Percentiles rank a stretch among this genome's conserved stretches.
phyloP scores from a whole-genome alignment of 1,284 basidiomycete genomes.

The Macrocybe sp. region DNA sequence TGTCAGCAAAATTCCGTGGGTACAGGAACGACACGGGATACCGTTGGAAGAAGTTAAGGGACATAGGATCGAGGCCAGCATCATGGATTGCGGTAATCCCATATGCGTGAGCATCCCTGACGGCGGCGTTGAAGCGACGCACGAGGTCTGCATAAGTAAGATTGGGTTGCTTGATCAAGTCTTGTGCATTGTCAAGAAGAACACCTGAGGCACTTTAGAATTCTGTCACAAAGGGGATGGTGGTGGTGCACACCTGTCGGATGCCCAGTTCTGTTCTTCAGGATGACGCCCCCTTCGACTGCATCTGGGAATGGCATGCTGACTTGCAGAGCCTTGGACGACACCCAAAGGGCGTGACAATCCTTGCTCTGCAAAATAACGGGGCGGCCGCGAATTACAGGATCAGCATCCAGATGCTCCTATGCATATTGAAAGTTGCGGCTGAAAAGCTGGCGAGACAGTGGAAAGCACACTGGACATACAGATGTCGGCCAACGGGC shows the following conservation, averaged over 20 bases:
- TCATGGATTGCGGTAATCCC: conserved; percentile 85
- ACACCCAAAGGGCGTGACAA: conserved; percentile 88
- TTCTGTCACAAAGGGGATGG: neutral
- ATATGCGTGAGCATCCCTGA: conserved; percentile 60
- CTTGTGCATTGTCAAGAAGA: conserved; percentile 70
- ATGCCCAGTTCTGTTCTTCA: conserved; percentile 62
- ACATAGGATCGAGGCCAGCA: conserved; percentile 66
- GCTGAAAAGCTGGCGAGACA: neutral
- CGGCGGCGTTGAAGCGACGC: conserved; percentile 58
- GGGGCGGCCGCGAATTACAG: conserved; percentile 59
- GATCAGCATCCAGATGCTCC: conserved; percentile 71
- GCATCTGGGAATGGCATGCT: conserved; percentile 59
- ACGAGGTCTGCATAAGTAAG: conserved; percentile 62
- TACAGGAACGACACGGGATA: conserved; percentile 22
- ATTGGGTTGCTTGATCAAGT: conserved; percentile 56
- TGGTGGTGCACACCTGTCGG: conserved; percentile 60
- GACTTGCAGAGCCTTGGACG: conserved; percentile 49
- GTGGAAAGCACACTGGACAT: neutral
- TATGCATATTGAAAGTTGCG: conserved; percentile 23
- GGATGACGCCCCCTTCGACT: conserved; percentile 78
- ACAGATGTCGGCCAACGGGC: conserved; percentile 75
- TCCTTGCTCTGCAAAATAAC: conserved; percentile 83
- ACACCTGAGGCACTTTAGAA: conserved; percentile 38
- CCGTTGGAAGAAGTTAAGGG: conserved; percentile 73
- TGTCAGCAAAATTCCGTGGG: conserved; percentile 2